Conservation (phyloP, 495 filamentous ascomycete genomes). For the Hypoxylon subgilvum region DNA sequence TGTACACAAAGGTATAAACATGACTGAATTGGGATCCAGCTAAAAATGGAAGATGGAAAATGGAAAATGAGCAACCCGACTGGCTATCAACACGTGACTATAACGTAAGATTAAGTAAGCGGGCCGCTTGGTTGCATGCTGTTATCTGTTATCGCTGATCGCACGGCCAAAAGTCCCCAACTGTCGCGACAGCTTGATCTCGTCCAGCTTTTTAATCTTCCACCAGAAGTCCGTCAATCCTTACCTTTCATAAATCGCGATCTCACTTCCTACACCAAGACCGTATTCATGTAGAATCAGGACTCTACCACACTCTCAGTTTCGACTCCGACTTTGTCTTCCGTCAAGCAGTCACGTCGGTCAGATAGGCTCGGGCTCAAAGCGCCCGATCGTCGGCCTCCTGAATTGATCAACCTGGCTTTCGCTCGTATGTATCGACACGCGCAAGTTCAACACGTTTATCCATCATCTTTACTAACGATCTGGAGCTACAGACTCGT, state of each 20-base stretch:
- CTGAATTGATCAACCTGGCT: slow-evolving; percentile 17
- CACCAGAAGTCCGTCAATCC: neutral
- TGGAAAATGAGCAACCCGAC: too few relatives aligned
- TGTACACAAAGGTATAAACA: too few relatives aligned
- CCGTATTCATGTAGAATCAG: slow-evolving; percentile 40
- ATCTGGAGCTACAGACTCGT: slow-evolving; percentile 14
- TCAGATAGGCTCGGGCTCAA: too few relatives aligned
- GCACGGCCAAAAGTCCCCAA: slow-evolving; percentile 30
- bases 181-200: slow-evolving; percentile 36
- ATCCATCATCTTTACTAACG: slow-evolving; percentile 8
- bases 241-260: too few relatives aligned
- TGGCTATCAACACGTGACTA: slow-evolving; percentile 41
- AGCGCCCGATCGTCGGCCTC: slow-evolving; percentile 9
- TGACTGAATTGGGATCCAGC: too few relatives aligned
- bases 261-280: neutral
- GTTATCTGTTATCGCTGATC: slow-evolving; percentile 37
- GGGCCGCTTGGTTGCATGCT: slow-evolving; percentile 15
- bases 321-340: too few relatives aligned
- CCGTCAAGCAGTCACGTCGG: too few relatives aligned
- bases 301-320: slow-evolving; percentile 1
- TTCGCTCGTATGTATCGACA: slow-evolving; percentile 1
- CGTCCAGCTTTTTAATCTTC: slow-evolving; percentile 22
- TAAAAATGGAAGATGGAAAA: too few relatives aligned
- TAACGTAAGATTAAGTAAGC: slow-evolving; percentile 14
- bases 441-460: slow-evolving; percentile 13